phyloP scores from a whole-genome alignment of 192 early-diverging fungal genomes.

The Chytriomyces hyalinus region DNA sequence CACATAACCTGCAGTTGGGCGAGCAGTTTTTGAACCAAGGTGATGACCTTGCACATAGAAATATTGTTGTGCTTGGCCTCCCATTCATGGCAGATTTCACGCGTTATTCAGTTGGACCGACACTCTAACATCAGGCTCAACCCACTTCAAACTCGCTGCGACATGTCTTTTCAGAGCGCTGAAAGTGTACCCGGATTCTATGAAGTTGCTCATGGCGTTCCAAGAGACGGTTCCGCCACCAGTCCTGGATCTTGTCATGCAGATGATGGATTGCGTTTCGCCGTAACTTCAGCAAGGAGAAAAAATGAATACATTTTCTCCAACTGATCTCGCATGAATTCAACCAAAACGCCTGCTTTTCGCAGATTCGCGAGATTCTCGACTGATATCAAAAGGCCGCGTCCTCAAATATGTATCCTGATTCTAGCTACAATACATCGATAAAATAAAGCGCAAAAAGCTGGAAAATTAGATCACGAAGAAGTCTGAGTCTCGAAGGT shows the following conservation, averaged over 20 bases:
- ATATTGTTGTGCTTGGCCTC: neutral
- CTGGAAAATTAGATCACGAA: no score
- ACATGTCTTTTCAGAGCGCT: constrained; percentile 86
- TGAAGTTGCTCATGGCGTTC: constrained; percentile 91
- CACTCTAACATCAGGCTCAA: constrained; percentile 45
- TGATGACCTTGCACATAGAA: constrained; percentile 30
- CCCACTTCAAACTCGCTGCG: constrained; percentile 75
- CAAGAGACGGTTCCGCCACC: constrained; percentile 86
- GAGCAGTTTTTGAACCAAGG: constrained; percentile 75
- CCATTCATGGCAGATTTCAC: neutral
- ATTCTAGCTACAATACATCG: no score
- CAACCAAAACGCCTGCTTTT: no score
- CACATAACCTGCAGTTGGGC: constrained; percentile 84
- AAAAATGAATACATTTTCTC: no score
- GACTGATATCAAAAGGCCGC: no score
- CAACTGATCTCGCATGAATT: no score
- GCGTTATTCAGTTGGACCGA: neutral
- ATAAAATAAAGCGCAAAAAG: no score
- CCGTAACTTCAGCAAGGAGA: no score
- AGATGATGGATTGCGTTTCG: constrained; percentile 63
- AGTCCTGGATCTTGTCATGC: constrained; percentile 86
- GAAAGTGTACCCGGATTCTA: constrained; percentile 90
- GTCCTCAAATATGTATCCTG: no score
- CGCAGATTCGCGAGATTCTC: no score
- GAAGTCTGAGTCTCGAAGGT: no score